Evolutionary conservation across 2,329 filamentous ascomycete species (phyloP).

Genomic region (Alternaria ethzedia): DNA sequence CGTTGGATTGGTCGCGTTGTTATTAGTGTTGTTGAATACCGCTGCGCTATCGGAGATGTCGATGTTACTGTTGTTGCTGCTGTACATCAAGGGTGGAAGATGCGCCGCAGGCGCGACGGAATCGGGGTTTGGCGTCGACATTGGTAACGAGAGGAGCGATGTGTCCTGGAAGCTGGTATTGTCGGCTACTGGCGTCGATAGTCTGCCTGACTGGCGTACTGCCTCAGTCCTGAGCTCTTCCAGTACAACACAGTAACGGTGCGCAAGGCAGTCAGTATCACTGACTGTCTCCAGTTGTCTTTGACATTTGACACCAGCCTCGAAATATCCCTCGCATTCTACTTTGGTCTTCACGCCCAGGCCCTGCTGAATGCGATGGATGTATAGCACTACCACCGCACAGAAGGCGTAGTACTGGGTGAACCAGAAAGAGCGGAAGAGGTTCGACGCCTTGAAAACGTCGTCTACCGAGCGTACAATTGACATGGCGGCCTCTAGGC

Average conservation of each 20-base stretch:
- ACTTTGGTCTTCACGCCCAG: slow-evolving; percentile 54
- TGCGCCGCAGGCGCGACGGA: not conserved
- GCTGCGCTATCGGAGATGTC: slow-evolving; percentile 34
- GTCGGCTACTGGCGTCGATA: slow-evolving; percentile 2
- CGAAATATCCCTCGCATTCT: slow-evolving; percentile 57
- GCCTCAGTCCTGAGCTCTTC: slow-evolving; percentile 58
- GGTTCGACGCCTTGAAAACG: slow-evolving; percentile 48
- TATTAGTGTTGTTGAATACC: not conserved
- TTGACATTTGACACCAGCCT: slow-evolving; percentile 53
- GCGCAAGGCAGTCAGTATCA: slow-evolving; percentile 42
- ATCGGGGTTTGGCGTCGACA: not conserved
- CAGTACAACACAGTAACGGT: slow-evolving; percentile 60
- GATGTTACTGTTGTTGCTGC: not conserved
- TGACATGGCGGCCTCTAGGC: slow-evolving; percentile 56
- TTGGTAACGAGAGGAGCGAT: not conserved
- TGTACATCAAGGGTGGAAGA: slow-evolving; percentile 17
- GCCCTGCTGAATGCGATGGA: slow-evolving; percentile 60
- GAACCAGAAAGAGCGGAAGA: slow-evolving; percentile 60
- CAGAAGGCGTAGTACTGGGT: slow-evolving; percentile 63
- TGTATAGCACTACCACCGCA: slow-evolving; percentile 61
- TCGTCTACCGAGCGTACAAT: slow-evolving; percentile 55
- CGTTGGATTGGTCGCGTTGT: not conserved
- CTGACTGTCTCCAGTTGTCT: slow-evolving; percentile 38
- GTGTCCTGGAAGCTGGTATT: not conserved
- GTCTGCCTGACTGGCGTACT: slow-evolving; percentile 30